These are phyloP conservation scores for Cryphonectria radicalis DNA, from an alignment of 2,329 filamentous ascomycete genomes.

Conservation along the genomic window DNA sequence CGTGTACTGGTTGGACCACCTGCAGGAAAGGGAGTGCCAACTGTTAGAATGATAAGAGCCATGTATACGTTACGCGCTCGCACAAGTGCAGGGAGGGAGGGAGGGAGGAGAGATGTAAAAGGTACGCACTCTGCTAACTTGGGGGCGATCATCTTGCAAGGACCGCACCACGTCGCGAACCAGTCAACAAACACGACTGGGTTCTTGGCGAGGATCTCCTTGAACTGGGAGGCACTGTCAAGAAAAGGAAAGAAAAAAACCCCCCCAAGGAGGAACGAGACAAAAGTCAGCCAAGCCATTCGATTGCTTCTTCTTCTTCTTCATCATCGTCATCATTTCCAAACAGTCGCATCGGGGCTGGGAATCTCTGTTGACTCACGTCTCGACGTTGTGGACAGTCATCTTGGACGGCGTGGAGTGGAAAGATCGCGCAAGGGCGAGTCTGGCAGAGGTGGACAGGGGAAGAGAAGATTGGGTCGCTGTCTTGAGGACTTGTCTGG, in stretches of 20 bases:
- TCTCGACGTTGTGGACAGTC: constrained; percentile 46
- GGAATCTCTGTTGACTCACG: constrained; percentile 37
- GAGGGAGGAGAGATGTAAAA: not conserved
- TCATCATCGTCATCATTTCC: not conserved
- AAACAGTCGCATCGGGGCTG: not conserved
- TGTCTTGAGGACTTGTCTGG: constrained; percentile 29
- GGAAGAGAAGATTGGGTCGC: constrained; percentile 24
- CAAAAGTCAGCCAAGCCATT: not conserved
- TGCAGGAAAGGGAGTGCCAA: constrained; percentile 38
- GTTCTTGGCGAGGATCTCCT: constrained; percentile 43
- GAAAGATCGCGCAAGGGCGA: constrained; percentile 40
- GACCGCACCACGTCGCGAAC: constrained; percentile 90
- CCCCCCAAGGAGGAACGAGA: not conserved
- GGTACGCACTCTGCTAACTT: constrained; percentile 65
- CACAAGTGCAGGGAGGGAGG: not conserved
- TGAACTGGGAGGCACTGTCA: constrained; percentile 36
- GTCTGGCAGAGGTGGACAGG: constrained; percentile 28
- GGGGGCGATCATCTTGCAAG: constrained; percentile 90
- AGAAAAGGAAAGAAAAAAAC: not conserved
- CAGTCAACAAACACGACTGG: constrained; percentile 78
- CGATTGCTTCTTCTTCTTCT: not conserved
- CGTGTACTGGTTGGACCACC: constrained; percentile 59
- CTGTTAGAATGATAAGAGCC: not conserved
- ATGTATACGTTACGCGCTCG: too few species aligned
- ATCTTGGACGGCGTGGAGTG: constrained; percentile 47